Evolutionary conservation across 2,329 filamentous ascomycete genomes (phyloP).

Genomic region (Mycogone perniciosa): DNA sequence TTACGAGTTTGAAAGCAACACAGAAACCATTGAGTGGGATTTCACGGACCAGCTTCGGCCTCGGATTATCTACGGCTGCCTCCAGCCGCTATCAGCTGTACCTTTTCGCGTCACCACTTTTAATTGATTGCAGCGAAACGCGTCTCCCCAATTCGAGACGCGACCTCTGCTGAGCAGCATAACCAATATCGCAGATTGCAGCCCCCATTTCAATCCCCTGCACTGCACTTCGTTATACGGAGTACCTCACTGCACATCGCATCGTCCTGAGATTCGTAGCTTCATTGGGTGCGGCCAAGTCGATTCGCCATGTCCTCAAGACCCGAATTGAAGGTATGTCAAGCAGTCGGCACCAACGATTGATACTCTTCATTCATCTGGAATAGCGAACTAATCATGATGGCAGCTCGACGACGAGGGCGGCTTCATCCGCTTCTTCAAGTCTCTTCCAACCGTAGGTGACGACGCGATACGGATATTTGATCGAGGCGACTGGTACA

Average conservation of each 20-base stretch:
- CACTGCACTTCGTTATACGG: neutral
- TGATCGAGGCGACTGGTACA: constrained; percentile 92
- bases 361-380: neutral
- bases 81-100: neutral
- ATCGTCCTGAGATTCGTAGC: neutral
- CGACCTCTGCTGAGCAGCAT: constrained; percentile 10
- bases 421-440: constrained; percentile 95
- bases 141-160: constrained; percentile 21
- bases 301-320: constrained; percentile 57
- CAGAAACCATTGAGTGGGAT: neutral
- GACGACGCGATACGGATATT: constrained; percentile 82
- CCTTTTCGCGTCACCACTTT: constrained; percentile 20
- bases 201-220: neutral
- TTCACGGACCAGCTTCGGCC: neutral
- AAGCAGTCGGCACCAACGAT: neutral
- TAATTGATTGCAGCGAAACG: constrained; percentile 23
- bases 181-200: neutral
- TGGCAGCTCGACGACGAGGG: constrained; percentile 85
- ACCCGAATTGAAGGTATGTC: constrained; percentile 60
- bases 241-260: too few species aligned
- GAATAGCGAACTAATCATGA: constrained; percentile 2
- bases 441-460: constrained; percentile 66
- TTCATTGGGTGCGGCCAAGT: neutral
- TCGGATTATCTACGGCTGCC: neutral
- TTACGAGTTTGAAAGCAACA: constrained; percentile 8